Evolutionary conservation across 2,329 filamentous ascomycete genomes (phyloP).

Genomic region (Trichophyton rubrum): DNA sequence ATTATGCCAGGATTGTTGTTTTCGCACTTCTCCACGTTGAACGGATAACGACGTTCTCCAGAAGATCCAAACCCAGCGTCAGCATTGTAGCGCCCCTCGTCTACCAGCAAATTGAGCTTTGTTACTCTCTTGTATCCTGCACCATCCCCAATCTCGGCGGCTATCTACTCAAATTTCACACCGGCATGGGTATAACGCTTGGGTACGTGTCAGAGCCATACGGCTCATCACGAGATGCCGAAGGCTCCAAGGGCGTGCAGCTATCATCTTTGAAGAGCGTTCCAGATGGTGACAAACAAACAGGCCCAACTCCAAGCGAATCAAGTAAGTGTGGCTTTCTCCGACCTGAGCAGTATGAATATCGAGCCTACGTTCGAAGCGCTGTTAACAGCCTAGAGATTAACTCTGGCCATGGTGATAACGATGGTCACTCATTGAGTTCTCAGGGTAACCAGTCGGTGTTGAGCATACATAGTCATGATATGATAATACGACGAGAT

Average conservation of each 20-base stretch:
- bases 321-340: background rate
- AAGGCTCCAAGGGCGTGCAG: background rate
- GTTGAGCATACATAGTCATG: background rate
- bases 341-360: background rate
- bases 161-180: background rate
- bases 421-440: background rate
- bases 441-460: background rate
- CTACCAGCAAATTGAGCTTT: constrained; percentile 1
- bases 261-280: background rate
- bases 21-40: background rate
- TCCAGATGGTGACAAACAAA: too few relatives aligned
- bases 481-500: background rate
- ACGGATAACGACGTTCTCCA: background rate
- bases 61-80: background rate
- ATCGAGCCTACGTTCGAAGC: constrained; percentile 1
- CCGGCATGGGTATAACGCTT: background rate
- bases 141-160: background rate
- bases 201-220: background rate
- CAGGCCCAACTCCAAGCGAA: background rate
- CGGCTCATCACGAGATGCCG: background rate
- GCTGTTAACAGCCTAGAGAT: background rate
- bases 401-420: background rate
- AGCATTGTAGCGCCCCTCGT: background rate
- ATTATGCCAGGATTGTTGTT: background rate
- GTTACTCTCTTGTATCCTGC: background rate